Evolutionary conservation across 192 early-diverging fungal genomes (phyloP).

Genomic region (Nowakowskiella sp.): DNA sequence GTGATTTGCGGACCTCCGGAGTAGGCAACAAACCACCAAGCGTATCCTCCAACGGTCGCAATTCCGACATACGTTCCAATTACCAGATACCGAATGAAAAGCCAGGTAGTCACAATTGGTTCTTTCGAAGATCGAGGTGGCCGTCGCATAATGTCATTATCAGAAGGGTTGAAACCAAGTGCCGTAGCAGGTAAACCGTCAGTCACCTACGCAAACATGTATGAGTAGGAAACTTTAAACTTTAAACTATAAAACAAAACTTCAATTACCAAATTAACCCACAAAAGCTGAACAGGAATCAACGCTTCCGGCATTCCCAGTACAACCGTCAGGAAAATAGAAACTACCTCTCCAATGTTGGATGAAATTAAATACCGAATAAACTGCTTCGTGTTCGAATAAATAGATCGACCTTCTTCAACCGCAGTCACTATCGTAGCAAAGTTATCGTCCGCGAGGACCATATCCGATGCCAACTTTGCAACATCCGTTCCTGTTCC

Average conservation of each 20-base stretch:
- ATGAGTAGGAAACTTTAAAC: too few species aligned
- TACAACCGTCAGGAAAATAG: conserved; percentile 93
- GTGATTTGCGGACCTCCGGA: conserved; percentile 76
- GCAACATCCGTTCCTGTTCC: conserved; percentile 97
- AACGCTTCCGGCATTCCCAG: conserved; percentile 95
- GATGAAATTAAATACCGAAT: conserved; percentile 96
- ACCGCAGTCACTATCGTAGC: conserved; percentile 95
- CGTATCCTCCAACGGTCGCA: conserved; percentile 94
- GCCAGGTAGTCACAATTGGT: conserved; percentile 87
- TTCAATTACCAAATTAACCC: conserved; percentile 99
- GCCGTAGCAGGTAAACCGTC: conserved; percentile 96
- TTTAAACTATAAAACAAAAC: too few species aligned
- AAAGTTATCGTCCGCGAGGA: conserved; percentile 98
- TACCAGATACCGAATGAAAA: conserved; percentile 91
- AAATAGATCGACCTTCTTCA: conserved; percentile 94
- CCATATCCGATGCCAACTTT: conserved; percentile 96
- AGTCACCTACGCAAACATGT: too few species aligned
- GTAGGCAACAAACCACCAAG: conserved; percentile 98
- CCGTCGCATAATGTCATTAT: conserved; percentile 91
- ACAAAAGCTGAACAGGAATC: conserved; percentile 94
- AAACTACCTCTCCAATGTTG: conserved; percentile 98
- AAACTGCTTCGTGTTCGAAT: conserved; percentile 99
- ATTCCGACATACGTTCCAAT: conserved; percentile 86
- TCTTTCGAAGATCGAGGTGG: conserved; percentile 78
- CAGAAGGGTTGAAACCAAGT: conserved; percentile 95